Evolutionary conservation across 2,329 filamentous ascomycete genomes (phyloP).

Genomic region (Pseudocercospora macadamiae): DNA sequence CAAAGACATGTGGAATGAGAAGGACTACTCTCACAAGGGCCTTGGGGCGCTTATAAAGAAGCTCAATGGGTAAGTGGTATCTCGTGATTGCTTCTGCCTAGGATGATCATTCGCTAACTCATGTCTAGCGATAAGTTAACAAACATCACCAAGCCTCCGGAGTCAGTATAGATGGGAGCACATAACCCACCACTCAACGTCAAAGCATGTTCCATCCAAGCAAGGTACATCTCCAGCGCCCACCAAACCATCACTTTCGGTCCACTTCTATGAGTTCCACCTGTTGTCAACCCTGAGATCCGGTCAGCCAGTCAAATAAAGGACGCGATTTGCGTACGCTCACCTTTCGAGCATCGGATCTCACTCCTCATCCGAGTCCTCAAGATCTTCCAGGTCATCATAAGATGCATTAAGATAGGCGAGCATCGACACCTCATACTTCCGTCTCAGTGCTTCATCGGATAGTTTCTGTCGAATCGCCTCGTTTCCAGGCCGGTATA

Average conservation of each 20-base stretch:
- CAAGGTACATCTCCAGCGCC: too few species aligned
- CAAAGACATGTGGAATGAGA: constrained; percentile 56
- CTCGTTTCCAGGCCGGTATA: not conserved
- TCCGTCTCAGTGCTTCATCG: constrained; percentile 12
- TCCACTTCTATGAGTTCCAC: too few species aligned
- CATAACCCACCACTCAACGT: too few species aligned
- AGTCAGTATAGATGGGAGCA: constrained; percentile 1
- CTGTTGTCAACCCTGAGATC: not conserved
- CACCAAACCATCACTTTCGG: too few species aligned
- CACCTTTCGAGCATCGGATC: too few species aligned
- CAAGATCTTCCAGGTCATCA: constrained; percentile 10
- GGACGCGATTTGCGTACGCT: not conserved
- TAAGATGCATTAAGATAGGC: constrained; percentile 9
- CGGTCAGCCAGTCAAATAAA: not conserved
- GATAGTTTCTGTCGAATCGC: not conserved
- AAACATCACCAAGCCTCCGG: constrained; percentile 9
- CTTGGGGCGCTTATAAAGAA: constrained; percentile 54
- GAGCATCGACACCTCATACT: constrained; percentile 7
- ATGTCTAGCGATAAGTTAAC: constrained; percentile 7
- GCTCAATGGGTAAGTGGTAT: constrained; percentile 46
- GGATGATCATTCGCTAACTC: not conserved
- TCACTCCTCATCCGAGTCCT: constrained; percentile 13
- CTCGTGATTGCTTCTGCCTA: not conserved
- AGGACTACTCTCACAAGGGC: constrained; percentile 53
- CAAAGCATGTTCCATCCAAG: too few species aligned